Conservation (phyloP, 2,329 filamentous ascomycete species). For the Ophiosphaerella narmari region DNA sequence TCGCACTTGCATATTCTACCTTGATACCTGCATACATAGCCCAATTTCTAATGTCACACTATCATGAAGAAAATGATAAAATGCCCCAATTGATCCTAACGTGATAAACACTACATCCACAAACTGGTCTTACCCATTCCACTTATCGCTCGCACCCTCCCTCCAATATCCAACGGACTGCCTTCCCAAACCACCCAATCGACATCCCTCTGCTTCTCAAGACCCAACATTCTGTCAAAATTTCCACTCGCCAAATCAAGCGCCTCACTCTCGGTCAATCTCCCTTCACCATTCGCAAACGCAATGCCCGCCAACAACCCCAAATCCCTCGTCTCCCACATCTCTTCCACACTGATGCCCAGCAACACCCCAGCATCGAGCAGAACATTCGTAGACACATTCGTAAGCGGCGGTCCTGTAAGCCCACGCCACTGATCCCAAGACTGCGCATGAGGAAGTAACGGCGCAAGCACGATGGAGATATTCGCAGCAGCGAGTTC, state of each 20-base stretch:
- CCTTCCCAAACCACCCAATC: conserved; percentile 69
- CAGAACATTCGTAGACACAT: conserved; percentile 63
- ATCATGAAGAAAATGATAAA: no score
- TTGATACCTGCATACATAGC: no score
- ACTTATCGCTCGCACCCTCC: conserved; percentile 50
- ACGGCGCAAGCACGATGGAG: conserved; percentile 64
- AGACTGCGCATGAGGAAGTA: conserved; percentile 58
- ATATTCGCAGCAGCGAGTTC: conserved; percentile 62
- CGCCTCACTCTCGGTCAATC: conserved; percentile 59
- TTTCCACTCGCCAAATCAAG: conserved; percentile 62
- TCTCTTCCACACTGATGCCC: conserved; percentile 64
- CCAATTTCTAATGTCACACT: no score
- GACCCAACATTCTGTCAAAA: conserved; percentile 62
- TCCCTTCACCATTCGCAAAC: conserved; percentile 61
- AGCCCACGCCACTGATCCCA: conserved; percentile 69
- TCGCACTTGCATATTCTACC: no score
- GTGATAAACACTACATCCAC: conserved; percentile 8
- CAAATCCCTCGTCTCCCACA: conserved; percentile 66
- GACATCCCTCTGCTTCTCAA: conserved; percentile 36
- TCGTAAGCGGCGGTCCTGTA: conserved; percentile 68
- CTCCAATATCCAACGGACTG: conserved; percentile 64
- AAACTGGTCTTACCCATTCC: conserved; percentile 5
- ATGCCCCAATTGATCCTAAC: no score
- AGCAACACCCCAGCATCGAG: conserved; percentile 63
- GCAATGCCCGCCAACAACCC: conserved; percentile 65